Conservation (phyloP, 768 basidiomycete genomes). For the Amanita thiersii region DNA sequence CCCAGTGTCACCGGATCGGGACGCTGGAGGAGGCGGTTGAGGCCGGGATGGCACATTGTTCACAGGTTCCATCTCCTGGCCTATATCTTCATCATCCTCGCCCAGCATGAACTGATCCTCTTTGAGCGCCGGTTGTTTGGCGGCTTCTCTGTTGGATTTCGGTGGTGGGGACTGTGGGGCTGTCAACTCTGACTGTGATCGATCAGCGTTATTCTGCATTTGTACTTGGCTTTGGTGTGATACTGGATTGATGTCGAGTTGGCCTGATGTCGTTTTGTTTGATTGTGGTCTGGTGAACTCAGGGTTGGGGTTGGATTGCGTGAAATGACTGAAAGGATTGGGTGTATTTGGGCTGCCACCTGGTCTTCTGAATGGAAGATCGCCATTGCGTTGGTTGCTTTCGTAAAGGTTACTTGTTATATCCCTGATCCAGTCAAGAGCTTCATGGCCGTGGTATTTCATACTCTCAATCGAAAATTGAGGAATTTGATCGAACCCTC, state of each 20-base stretch:
- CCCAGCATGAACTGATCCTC: conserved; percentile 30
- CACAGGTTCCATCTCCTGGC: conserved; percentile 13
- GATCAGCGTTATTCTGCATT: conserved; percentile 9
- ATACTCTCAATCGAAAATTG: conserved; percentile 47
- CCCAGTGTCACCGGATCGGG: background rate
- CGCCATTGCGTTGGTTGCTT: conserved; percentile 14
- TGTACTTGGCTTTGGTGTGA: conserved; percentile 31
- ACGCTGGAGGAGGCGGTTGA: background rate
- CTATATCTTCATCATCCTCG: conserved; percentile 21
- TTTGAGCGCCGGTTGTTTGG: conserved; percentile 16
- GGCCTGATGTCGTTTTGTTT: conserved; percentile 10
- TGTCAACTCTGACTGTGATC: conserved; percentile 7
- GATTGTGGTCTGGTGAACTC: conserved; percentile 13
- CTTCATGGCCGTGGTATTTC: conserved; percentile 38
- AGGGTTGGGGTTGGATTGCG: conserved; percentile 7
- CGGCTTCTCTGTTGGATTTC: conserved; percentile 9
- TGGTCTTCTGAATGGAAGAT: conserved; percentile 13
- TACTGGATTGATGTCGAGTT: conserved; percentile 29
- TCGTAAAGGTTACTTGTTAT: conserved; percentile 18
- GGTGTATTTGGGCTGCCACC: conserved; percentile 6
- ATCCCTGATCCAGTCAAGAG: conserved; percentile 34
- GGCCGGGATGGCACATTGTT: background rate
- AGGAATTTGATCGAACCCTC: conserved; percentile 69
- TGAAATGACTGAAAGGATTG: conserved; percentile 11
- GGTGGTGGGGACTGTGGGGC: conserved; percentile 8